Evolutionary conservation across 352 stramenopile genomes (phyloP).

Genomic region (Phytophthora chlamydospora): DNA sequence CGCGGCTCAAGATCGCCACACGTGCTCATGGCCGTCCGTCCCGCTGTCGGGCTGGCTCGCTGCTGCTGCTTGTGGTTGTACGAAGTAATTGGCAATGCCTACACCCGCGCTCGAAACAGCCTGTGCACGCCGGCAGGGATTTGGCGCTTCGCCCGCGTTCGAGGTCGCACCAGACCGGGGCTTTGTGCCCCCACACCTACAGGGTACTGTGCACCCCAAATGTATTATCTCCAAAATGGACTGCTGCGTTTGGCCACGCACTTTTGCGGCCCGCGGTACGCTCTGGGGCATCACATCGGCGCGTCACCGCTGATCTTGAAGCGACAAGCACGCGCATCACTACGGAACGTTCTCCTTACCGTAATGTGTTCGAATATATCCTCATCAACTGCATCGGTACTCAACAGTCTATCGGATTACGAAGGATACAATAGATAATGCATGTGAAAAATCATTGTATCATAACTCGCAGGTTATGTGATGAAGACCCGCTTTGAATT

Average conservation of each 20-base stretch:
- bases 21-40: not conserved
- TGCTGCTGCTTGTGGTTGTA: not conserved
- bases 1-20: not conserved
- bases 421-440: too few relatives aligned
- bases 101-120: not conserved
- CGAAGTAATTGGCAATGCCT: not conserved
- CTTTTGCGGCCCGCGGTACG: constrained; percentile 5
- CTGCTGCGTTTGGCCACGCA: not conserved
- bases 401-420: too few relatives aligned
- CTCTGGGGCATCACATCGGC: not conserved
- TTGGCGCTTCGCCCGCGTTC: constrained; percentile 3
- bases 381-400: too few relatives aligned
- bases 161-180: not conserved
- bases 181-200: not conserved
- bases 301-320: constrained; percentile 21
- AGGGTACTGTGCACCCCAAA: too few relatives aligned
- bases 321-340: not conserved
- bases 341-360: constrained; percentile 10
- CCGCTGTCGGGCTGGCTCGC: not conserved
- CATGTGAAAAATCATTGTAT: too few relatives aligned
- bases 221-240: too few relatives aligned
- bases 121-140: constrained; percentile 9
- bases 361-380: too few relatives aligned
- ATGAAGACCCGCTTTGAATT: not conserved
- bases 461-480: too few relatives aligned